Percentiles rank a stretch among this genome's conserved stretches.
phyloP scores from a whole-genome alignment of 805 yeast species.

The Alloascoidea africana region DNA sequence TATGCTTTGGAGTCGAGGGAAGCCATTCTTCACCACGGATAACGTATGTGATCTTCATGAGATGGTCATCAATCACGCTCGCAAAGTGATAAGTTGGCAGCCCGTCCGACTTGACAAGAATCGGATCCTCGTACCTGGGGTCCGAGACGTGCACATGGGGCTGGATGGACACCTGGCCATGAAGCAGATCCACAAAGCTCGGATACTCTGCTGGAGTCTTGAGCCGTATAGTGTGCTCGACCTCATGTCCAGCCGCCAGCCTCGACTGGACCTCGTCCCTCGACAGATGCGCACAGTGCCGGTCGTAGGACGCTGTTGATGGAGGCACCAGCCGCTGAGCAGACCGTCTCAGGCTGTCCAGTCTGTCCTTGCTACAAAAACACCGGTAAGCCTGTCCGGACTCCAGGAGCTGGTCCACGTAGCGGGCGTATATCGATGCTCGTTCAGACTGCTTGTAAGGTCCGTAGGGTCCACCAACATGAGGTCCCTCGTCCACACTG shows the following conservation, averaged over 20 bases:
- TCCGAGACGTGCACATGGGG: constrained; percentile 63
- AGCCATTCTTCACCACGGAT: constrained; percentile 98
- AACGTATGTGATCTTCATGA: constrained; percentile 88
- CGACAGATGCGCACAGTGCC: constrained; percentile 45
- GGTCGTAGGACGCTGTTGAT: constrained; percentile 81
- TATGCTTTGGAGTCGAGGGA: constrained; percentile 89
- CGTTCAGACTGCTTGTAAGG: constrained; percentile 85
- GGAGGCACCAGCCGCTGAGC: constrained; percentile 74
- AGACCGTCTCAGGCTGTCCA: constrained; percentile 49
- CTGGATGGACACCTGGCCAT: constrained; percentile 63
- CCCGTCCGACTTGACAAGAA: constrained; percentile 83
- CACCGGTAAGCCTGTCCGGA: constrained; percentile 75
- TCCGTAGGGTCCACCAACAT: constrained; percentile 37
- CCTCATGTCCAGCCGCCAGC: constrained; percentile 17
- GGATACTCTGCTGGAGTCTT: constrained; percentile 64
- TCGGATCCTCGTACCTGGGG: constrained; percentile 77
- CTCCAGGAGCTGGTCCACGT: constrained; percentile 40
- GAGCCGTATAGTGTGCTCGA: constrained; percentile 49
- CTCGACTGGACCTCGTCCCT: constrained; percentile 24
- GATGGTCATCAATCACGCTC: constrained; percentile 86
- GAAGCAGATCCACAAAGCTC: constrained; percentile 54
- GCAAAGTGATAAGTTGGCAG: constrained; percentile 96
- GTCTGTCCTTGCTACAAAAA: constrained; percentile 68
- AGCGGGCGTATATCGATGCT: constrained; percentile 41
- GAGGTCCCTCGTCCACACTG: constrained; percentile 72